These are phyloP conservation scores for Aspergillus spinulosporus DNA, from an alignment of 2,329 filamentous ascomycete genomes.

Conservation along the genomic window DNA sequence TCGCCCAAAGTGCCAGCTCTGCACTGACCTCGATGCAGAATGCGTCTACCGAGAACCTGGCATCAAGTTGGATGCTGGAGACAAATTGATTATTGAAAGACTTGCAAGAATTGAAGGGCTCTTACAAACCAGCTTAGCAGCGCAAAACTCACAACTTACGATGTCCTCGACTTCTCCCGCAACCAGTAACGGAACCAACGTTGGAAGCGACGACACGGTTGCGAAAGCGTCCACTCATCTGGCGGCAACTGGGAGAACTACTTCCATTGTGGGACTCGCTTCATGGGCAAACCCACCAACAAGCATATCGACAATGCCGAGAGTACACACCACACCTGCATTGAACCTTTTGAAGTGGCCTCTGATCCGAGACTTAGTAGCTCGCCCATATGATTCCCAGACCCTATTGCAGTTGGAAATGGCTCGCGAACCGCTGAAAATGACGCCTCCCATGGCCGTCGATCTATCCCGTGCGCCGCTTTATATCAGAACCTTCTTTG, in stretches of 20 bases:
- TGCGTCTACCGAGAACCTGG: conserved; percentile 83
- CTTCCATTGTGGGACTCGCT: conserved; percentile 65
- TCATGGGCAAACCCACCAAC: conserved; percentile 64
- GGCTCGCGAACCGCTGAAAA: conserved; percentile 70
- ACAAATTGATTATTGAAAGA: conserved; percentile 80
- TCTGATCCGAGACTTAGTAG: conserved; percentile 72
- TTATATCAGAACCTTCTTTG: conserved; percentile 78
- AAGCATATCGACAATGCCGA: conserved; percentile 85
- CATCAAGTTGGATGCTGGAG: conserved; percentile 82
- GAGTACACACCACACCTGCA: conserved; percentile 75
- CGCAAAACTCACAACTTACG: conserved; percentile 22
- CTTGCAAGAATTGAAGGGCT: conserved; percentile 75
- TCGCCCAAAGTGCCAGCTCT: conserved; percentile 81
- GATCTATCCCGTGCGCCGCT: conserved; percentile 72
- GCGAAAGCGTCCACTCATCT: conserved; percentile 35
- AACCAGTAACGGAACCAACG: conserved; percentile 63
- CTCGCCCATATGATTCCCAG: conserved; percentile 74
- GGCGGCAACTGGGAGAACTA: conserved; percentile 42
- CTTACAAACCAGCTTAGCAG: conserved; percentile 67
- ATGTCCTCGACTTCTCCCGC: conserved; percentile 64
- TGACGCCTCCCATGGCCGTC: conserved; percentile 61
- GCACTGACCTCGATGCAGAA: conserved; percentile 76
- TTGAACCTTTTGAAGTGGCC: conserved; percentile 73
- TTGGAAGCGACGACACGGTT: conserved; percentile 58
- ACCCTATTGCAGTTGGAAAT: conserved; percentile 80